A percentile compares a stretch with the other conserved stretches of the same genome.
Evolutionary conservation across 805 yeast genomes (phyloP).

Genomic region (Nakazawaea molendinolei): DNA sequence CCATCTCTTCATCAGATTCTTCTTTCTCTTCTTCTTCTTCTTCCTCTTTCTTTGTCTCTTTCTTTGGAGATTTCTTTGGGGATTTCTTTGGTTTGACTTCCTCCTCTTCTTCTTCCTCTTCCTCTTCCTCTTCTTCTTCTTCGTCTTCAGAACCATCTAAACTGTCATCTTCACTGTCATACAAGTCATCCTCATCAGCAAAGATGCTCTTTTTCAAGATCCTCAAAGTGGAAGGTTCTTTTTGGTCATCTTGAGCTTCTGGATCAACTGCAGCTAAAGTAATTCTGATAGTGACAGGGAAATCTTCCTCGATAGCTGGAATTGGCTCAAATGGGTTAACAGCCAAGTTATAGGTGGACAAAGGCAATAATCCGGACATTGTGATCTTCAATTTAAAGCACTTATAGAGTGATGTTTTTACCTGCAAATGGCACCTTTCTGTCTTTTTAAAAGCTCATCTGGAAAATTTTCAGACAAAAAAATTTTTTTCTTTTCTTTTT

Average conservation of each 20-base stretch:
- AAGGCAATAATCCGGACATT: slow-evolving; percentile 74
- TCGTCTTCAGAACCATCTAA: slow-evolving; percentile 32
- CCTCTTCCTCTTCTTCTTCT: slow-evolving; percentile 23
- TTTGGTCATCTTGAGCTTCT: slow-evolving; percentile 71
- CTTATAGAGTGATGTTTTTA: not conserved
- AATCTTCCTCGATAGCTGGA: slow-evolving; percentile 79
- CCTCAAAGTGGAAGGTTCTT: slow-evolving; percentile 84
- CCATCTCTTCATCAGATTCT: slow-evolving; percentile 40
- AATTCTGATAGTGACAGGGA: slow-evolving; percentile 84
- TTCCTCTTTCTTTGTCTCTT: slow-evolving; percentile 17
- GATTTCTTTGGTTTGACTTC: slow-evolving; percentile 22
- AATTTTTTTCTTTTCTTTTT: slow-evolving; percentile 2
- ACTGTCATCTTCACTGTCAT: slow-evolving; percentile 40
- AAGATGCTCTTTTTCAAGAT: slow-evolving; percentile 64
- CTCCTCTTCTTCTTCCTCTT: slow-evolving; percentile 27
- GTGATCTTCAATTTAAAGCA: too few relatives aligned
- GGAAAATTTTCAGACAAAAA: slow-evolving; percentile 2
- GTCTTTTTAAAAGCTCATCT: slow-evolving; percentile 10
- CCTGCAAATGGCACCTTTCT: too few relatives aligned
- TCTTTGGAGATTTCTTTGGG: slow-evolving; percentile 27
- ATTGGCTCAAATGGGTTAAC: slow-evolving; percentile 83
- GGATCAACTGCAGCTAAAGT: slow-evolving; percentile 97
- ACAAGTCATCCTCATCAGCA: slow-evolving; percentile 34
- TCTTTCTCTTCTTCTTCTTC: slow-evolving; percentile 27
- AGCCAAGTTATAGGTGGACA: slow-evolving; percentile 81